Evolutionary conservation across 768 basidiomycete genomes (phyloP).

Genomic region (Dendrothele bispora): DNA sequence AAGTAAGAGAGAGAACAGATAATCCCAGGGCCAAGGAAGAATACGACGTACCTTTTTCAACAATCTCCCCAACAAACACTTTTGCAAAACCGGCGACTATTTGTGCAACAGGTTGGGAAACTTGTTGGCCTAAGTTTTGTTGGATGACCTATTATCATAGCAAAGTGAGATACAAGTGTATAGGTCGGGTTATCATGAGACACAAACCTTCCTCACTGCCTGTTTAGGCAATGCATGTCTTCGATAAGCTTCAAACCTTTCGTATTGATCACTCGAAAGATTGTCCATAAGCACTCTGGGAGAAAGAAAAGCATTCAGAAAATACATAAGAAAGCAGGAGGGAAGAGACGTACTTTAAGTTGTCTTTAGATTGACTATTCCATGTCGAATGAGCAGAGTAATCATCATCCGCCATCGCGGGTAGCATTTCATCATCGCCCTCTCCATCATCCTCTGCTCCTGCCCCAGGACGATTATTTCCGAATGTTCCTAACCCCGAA

Average conservation of each 20-base stretch:
- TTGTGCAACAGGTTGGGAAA: conserved; percentile 84
- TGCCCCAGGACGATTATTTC: conserved; percentile 1
- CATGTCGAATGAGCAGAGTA: conserved; percentile 81
- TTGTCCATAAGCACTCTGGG: conserved; percentile 85
- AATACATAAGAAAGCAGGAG: conserved; percentile 2
- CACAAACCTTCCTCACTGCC: conserved; percentile 71
- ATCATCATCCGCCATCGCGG: conserved; percentile 88
- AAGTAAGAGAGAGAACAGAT: neutral
- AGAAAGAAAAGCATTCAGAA: neutral
- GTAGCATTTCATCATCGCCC: conserved; percentile 75
- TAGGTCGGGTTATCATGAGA: neutral
- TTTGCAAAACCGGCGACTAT: conserved; percentile 89
- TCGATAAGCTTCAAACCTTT: conserved; percentile 86
- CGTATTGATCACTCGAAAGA: conserved; percentile 80
- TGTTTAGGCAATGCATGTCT: conserved; percentile 83
- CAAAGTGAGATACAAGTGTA: neutral
- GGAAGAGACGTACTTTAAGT: conserved; percentile 60
- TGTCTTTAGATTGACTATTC: conserved; percentile 88
- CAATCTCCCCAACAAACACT: conserved; percentile 90
- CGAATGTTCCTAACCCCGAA: neutral
- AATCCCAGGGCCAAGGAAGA: too few species aligned
- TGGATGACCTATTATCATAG: conserved; percentile 66
- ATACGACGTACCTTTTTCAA: conserved; percentile 70
- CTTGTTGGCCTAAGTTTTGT: conserved; percentile 76
- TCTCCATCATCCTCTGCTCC: conserved; percentile 57